phyloP scores from a whole-genome alignment of 352 stramenopile species.

The Aphanomyces stellatus region DNA sequence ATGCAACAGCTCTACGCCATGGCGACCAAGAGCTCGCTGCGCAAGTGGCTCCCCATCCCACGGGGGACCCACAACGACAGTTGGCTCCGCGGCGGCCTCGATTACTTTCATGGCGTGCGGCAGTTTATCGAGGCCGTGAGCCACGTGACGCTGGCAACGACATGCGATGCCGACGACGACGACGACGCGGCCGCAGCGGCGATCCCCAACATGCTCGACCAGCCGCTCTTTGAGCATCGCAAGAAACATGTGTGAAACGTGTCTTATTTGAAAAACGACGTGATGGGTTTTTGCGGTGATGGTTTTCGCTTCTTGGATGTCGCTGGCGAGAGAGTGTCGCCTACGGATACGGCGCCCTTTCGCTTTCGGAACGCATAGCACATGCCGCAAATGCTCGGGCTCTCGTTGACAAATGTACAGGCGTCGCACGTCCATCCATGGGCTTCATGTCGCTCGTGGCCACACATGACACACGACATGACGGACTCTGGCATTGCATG shows the following conservation, averaged over 20 bases:
- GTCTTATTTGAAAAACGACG: constrained; percentile 6
- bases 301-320: background rate
- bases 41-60: constrained; percentile 70
- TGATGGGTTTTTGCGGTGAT: background rate
- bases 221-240: constrained; percentile 1
- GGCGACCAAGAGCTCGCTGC: constrained; percentile 35
- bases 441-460: background rate
- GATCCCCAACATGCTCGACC: constrained; percentile 16
- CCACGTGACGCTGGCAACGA: background rate
- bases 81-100: constrained; percentile 82
- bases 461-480: background rate
- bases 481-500: background rate
- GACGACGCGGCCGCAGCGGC: background rate
- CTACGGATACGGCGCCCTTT: too few species aligned
- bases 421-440: background rate
- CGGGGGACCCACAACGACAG: constrained; percentile 93
- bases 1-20: constrained; percentile 78
- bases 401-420: constrained; percentile 2
- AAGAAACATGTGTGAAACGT: background rate
- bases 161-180: background rate
- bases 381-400: background rate
- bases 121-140: constrained; percentile 51
- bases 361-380: background rate
- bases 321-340: background rate
- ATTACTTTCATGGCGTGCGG: constrained; percentile 73